Evolutionary conservation across 1,284 basidiomycete species (phyloP).

Genomic region (Pisolithus thermaeus): DNA sequence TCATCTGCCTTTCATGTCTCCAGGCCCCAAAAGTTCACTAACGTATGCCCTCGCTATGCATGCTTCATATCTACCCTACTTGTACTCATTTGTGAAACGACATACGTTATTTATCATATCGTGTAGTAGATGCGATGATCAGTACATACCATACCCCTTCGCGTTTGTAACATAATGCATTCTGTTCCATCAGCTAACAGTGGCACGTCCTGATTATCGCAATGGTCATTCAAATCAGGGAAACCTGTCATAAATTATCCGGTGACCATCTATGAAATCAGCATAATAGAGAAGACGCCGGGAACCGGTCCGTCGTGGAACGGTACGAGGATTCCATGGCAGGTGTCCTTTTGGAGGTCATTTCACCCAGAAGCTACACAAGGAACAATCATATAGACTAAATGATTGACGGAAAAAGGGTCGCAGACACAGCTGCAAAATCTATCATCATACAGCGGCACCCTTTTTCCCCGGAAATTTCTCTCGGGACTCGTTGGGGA

Average conservation of each 20-base stretch:
- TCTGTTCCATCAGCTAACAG: neutral
- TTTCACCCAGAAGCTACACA: too few species aligned
- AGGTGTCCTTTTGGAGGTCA: too few species aligned
- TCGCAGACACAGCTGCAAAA: too few species aligned
- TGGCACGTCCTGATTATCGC: neutral
- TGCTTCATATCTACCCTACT: slow-evolving; percentile 1
- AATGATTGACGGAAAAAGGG: too few species aligned
- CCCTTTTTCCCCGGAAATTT: too few species aligned
- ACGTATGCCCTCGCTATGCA: slow-evolving; percentile 1
- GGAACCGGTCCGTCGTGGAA: too few species aligned
- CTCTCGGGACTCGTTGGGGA: neutral
- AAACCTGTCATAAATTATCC: neutral
- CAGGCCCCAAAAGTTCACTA: neutral
- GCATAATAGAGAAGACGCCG: too few species aligned
- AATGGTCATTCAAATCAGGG: neutral
- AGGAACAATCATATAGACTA: too few species aligned
- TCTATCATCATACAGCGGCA: too few species aligned
- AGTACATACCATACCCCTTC: neutral
- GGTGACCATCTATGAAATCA: too few species aligned
- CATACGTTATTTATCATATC: neutral
- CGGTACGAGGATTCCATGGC: too few species aligned
- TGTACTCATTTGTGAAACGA: slow-evolving; percentile 1
- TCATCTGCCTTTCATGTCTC: neutral
- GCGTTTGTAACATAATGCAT: neutral
- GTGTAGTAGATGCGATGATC: neutral